phyloP scores from a whole-genome alignment of 495 filamentous ascomycete species.

The Aspergillus egyptiacus region DNA sequence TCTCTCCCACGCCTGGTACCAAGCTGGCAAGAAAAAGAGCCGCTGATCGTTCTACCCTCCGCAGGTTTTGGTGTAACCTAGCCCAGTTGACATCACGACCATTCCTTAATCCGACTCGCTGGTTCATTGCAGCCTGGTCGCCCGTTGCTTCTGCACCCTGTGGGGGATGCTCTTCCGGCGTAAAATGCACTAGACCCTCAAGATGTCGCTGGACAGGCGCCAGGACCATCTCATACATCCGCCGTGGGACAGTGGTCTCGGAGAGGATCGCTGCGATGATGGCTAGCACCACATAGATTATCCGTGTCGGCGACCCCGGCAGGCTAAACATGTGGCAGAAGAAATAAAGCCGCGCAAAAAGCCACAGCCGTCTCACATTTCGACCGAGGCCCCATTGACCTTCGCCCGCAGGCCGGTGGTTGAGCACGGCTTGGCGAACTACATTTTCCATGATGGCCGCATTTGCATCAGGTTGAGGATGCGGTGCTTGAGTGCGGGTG shows the following conservation, averaged over 20 bases:
- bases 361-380: constrained; percentile 60
- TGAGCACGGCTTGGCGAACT: constrained; percentile 35
- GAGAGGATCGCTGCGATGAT: constrained; percentile 56
- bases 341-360: constrained; percentile 66
- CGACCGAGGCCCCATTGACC: constrained; percentile 46
- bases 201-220: constrained; percentile 63
- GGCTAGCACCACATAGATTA: constrained; percentile 55
- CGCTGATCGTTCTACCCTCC: constrained; percentile 66
- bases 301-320: constrained; percentile 65
- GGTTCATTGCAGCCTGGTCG: constrained; percentile 25
- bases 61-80: constrained; percentile 41
- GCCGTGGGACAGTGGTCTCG: constrained; percentile 58
- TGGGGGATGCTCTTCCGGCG: constrained; percentile 22
- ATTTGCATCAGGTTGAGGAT: constrained; percentile 21
- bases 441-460: constrained; percentile 31
- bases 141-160: constrained; percentile 16
- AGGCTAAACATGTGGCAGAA: constrained; percentile 78
- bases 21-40: constrained; percentile 80
- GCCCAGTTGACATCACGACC: constrained; percentile 5
- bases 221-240: constrained; percentile 50
- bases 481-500: constrained; percentile 1
- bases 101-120: constrained; percentile 9
- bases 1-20: constrained; percentile 77
- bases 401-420: constrained; percentile 33
- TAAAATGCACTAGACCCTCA: constrained; percentile 62